These are phyloP conservation scores for Xylariales sp. DNA, from an alignment of 2,329 filamentous ascomycete species.

Conservation along the genomic window DNA sequence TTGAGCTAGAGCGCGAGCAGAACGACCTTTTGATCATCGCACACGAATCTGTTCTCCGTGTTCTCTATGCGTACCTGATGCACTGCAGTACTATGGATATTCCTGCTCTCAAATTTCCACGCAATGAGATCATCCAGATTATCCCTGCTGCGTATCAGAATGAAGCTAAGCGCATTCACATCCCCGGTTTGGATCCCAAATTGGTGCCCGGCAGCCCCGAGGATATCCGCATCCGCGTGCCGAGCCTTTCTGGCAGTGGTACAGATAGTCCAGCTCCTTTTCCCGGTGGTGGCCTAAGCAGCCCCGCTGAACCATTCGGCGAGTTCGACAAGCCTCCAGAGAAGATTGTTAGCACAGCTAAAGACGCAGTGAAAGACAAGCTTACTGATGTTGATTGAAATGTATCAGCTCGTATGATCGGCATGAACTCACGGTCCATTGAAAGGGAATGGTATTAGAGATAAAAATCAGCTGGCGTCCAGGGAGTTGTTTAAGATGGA, in stretches of 20 bases:
- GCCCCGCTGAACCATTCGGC: conserved; percentile 36
- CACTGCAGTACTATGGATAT: conserved; percentile 95
- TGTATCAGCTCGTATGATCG: too few species aligned
- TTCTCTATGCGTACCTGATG: conserved; percentile 97
- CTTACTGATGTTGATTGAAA: conserved; percentile 25
- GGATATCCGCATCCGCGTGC: conserved; percentile 74
- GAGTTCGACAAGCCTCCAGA: conserved; percentile 19
- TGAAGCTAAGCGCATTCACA: conserved; percentile 84
- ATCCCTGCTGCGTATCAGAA: conserved; percentile 98
- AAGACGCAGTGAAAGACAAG: conserved; percentile 25
- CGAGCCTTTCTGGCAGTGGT: conserved; percentile 29
- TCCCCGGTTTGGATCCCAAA: conserved; percentile 61
- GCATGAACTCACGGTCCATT: too few species aligned
- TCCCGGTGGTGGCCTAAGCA: conserved; percentile 45
- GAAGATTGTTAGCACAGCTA: conserved; percentile 23
- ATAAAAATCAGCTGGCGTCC: too few species aligned
- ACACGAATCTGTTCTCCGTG: conserved; percentile 94
- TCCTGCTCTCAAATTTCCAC: conserved; percentile 85
- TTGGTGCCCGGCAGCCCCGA: conserved; percentile 76
- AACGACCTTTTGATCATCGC: conserved; percentile 98
- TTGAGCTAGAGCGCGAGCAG: conserved; percentile 94
- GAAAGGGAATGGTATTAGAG: too few species aligned
- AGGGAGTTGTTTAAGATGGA: too few species aligned
- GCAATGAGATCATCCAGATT: conserved; percentile 98
- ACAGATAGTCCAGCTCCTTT: conserved; percentile 35